phyloP scores from a whole-genome alignment of 2,329 filamentous ascomycete genomes.

The Ilyonectria robusta region DNA sequence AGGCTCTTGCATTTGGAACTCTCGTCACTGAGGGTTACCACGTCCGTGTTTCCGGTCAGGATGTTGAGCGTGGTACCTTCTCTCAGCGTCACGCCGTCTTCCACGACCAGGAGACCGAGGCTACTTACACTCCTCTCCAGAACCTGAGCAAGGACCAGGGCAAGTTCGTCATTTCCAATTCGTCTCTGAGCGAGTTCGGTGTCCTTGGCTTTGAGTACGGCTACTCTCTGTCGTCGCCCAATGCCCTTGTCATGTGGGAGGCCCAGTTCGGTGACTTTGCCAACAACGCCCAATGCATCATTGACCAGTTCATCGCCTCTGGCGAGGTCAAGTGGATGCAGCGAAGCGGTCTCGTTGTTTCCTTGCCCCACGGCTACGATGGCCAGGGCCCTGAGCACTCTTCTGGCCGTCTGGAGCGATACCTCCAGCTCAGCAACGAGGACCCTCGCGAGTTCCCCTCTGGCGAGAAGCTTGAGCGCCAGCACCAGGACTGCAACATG shows the following conservation, averaged over 20 bases:
- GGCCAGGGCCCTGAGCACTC: conserved; percentile 99
- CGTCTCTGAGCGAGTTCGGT: conserved; percentile 79
- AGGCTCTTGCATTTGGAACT: conserved; percentile 94
- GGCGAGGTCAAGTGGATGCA: conserved; percentile 99
- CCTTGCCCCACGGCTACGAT: conserved; percentile 96
- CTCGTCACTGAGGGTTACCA: conserved; percentile 95
- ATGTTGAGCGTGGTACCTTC: conserved; percentile 99
- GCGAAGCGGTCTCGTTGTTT: conserved; percentile 95
- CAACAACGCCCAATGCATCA: conserved; percentile 99
- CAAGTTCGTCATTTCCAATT: conserved; percentile 97
- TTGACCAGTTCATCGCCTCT: conserved; percentile 98
- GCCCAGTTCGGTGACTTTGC: conserved; percentile 99
- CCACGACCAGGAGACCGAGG: conserved; percentile 96
- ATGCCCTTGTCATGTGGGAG: conserved; percentile 99
- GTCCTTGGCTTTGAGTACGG: conserved; percentile 98
- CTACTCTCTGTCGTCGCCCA: conserved; percentile 96
- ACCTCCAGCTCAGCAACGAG: conserved; percentile 97
- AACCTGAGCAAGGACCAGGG: conserved; percentile 92
- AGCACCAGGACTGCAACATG: conserved; percentile 99
- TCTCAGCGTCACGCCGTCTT: conserved; percentile 97
- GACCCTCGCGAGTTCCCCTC: conserved; percentile 94
- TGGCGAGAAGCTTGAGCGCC: conserved; percentile 90
- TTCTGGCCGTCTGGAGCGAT: conserved; percentile 96
- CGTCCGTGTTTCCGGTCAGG: conserved; percentile 97
- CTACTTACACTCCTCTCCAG: conserved; percentile 93